phyloP scores from a whole-genome alignment of 768 basidiomycete genomes.

The Saitozyma podzolica region DNA sequence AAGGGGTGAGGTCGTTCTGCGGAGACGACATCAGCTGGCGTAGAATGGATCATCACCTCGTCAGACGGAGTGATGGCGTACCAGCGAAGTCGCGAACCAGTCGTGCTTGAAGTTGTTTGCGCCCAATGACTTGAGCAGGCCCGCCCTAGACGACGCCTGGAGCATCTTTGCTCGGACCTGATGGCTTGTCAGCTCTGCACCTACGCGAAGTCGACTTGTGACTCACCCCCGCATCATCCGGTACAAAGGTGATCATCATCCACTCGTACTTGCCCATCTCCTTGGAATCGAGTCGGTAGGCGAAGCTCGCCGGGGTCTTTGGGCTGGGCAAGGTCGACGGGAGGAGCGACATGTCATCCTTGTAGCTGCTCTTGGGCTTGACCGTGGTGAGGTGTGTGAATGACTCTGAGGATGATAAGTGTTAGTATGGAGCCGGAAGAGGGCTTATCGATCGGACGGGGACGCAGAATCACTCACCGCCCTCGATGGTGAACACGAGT shows the following conservation, averaged over 20 bases:
- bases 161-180: conserved; percentile 52
- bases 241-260: conserved; percentile 52
- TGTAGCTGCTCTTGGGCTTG: conserved; percentile 30
- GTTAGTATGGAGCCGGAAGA: background rate
- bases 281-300: conserved; percentile 44
- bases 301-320: conserved; percentile 49
- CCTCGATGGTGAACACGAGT: conserved; percentile 47
- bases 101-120: conserved; percentile 50
- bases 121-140: conserved; percentile 45
- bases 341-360: conserved; percentile 44
- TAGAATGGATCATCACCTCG: background rate
- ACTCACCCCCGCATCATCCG: conserved; percentile 49
- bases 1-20: conserved; percentile 54
- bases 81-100: conserved; percentile 48
- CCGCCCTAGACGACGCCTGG: conserved; percentile 47
- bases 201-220: background rate
- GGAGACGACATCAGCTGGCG: background rate
- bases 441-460: background rate
- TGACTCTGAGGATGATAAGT: conserved; percentile 25
- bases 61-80: conserved; percentile 13
- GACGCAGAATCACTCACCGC: conserved; percentile 30
- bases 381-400: conserved; percentile 39
- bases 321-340: conserved; percentile 34
- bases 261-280: conserved; percentile 43
- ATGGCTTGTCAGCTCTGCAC: background rate